Conservation (phyloP, 1,284 basidiomycete species). For the Fomitopsis betulina region DNA sequence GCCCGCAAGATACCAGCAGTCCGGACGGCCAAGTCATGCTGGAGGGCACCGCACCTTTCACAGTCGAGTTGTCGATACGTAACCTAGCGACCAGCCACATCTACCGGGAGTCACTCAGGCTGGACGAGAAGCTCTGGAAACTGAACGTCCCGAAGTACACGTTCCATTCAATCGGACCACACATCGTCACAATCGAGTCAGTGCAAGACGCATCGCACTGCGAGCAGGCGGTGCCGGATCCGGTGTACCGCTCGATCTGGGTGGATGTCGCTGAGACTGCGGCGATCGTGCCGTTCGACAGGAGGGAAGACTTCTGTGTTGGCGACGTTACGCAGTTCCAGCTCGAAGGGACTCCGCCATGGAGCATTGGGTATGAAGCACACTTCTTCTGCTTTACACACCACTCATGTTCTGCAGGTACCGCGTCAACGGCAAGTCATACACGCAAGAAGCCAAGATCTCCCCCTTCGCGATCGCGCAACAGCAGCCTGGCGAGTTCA, state of each 20-base stretch:
- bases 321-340: conserved; percentile 91
- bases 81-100: conserved; percentile 67
- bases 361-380: conserved; percentile 74
- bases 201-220: conserved; percentile 80
- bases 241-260: conserved; percentile 60
- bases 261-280: conserved; percentile 94
- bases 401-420: conserved; percentile 47
- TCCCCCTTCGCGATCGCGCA: conserved; percentile 84
- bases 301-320: conserved; percentile 81
- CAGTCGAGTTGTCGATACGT: conserved; percentile 69
- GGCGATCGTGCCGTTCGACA: conserved; percentile 81
- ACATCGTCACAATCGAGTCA: conserved; percentile 74
- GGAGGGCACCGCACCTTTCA: conserved; percentile 88
- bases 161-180: conserved; percentile 76
- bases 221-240: conserved; percentile 64
- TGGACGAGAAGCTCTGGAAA: conserved; percentile 66
- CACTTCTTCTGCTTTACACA: not conserved
- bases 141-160: conserved; percentile 68
- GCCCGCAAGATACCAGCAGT: conserved; percentile 43
- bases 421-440: conserved; percentile 72
- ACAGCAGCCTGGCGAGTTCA: conserved; percentile 78
- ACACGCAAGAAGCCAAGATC: conserved; percentile 71
- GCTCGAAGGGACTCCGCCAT: conserved; percentile 91
- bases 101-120: conserved; percentile 52
- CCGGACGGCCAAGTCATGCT: conserved; percentile 59